Base-by-base conservation (phyloP, 306 rosid genomes). In the Ochetophila trinervis region DNA sequence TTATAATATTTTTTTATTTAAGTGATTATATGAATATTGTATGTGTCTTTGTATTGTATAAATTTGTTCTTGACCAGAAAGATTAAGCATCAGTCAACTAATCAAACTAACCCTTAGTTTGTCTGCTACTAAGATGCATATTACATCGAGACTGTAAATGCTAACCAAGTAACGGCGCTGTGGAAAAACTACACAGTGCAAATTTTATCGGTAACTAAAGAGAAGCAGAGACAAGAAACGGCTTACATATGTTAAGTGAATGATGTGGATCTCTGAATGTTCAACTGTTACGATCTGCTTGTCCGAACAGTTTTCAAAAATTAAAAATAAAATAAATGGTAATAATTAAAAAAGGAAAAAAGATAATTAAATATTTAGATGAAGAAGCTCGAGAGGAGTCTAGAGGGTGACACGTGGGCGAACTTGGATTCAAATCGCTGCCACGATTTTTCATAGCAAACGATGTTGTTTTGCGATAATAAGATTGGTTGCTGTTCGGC, bases 381-480 rank as follows among this genome's bases (percentile, higher is more conserved):
- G 45, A 0, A 23, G 22, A 45, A 20, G 44, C 49, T 64, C 17
- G 1, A 55, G 74, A 67, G 49, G 57, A 53, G n/a, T 82, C 66
- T 60, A 68, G 76, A 71, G 47, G 30, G 37, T 40, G 67, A 23
- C 87, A 76, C 81, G 73, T 71, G 37, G 23, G 50, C 49, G 51
- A 20, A 5, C 12, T 8, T 35, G 44, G 20, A 22, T 12, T 67
- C 24, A 27, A 51, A 57, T 47, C 50, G 65, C 57, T 59, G 76
- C 65, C 79, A 78, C 83, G 62, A 34, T 18, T 68, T 64, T 5
- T 56, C 7, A 4, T 4, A 0, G 17, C 77, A 60, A 3, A 45
- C 60, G 18, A 19, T 18, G 60, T 36, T 37, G 53, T 10, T 40
- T 9, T 3, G 2, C 8, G 1, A 40, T 40, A 40, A 40, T 48